Percentiles rank a stretch among this genome's conserved stretches.
Evolutionary conservation across 1,139 yeast genomes (phyloP).

Genomic region (Saccharomyces uvarum): DNA sequence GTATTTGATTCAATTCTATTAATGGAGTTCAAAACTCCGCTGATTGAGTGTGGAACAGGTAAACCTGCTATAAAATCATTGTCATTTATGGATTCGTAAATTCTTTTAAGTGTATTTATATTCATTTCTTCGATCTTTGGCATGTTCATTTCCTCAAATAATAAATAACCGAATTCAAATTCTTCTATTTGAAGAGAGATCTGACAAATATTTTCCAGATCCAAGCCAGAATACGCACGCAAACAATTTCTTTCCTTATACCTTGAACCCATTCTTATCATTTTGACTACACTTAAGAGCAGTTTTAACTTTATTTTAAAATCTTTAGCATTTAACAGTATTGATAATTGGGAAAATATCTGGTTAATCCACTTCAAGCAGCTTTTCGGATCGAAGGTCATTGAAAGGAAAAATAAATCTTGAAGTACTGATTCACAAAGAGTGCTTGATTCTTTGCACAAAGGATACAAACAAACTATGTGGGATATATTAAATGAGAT

Average conservation of each 20-base stretch:
- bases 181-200: slow-evolving; percentile 36
- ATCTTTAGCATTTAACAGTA: slow-evolving; percentile 12
- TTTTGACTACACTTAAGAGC: slow-evolving; percentile 37
- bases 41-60: slow-evolving; percentile 49
- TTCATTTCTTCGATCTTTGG: slow-evolving; percentile 9
- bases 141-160: slow-evolving; percentile 46
- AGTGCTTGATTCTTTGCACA: slow-evolving; percentile 7
- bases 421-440: slow-evolving; percentile 2
- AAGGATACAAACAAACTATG: slow-evolving; percentile 6
- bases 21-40: slow-evolving; percentile 42
- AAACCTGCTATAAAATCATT: slow-evolving; percentile 57
- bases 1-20: slow-evolving; percentile 34
- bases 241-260: slow-evolving; percentile 33
- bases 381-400: slow-evolving; percentile 13
- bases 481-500: neutral
- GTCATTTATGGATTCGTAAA: slow-evolving; percentile 47
- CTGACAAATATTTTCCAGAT: slow-evolving; percentile 31
- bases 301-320: slow-evolving; percentile 28
- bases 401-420: slow-evolving; percentile 6
- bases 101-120: slow-evolving; percentile 27
- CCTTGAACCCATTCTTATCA: slow-evolving; percentile 42
- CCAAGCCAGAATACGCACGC: slow-evolving; percentile 34
- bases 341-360: slow-evolving; percentile 5
- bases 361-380: slow-evolving; percentile 9
- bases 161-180: slow-evolving; percentile 43